Base-by-base conservation (phyloP, 352 stramenopile species). In the Bremia lactucae region DNA sequence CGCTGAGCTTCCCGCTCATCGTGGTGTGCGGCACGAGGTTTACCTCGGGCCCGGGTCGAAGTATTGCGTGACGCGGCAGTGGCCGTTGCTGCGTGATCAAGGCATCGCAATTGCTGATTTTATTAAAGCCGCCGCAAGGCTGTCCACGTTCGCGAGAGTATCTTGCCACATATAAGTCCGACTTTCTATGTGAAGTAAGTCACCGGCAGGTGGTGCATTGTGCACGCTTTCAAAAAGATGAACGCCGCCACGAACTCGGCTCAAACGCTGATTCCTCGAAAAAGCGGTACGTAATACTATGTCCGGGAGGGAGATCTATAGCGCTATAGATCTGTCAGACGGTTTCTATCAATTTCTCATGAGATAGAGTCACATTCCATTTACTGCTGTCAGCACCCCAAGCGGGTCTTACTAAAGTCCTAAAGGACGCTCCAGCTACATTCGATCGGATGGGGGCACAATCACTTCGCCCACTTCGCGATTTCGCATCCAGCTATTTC, bases 401-500 rank as follows among this genome's bases (percentile, higher is more conserved):
- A n/a, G n/a, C n/a, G n/a, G n/a, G n/a, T n/a, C 26, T 33, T 10
- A 33, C 26, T 3, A n/a, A 5, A 9, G 26, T 33, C 10, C 4
- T 9, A 4, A 33, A 35, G 7, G 18, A 35, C 19, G 10, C 34
- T 6, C 16, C 4, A 3, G 19, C 34, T 2, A 26, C 34, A 1
- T 40, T 40, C 34, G 26, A 40, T 7, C 2, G 34, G 9, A 26
- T 59, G 15, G 52, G 66, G 0, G 52, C 39, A 2, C 23, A 45
- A 14, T 10, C 55, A 8, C 25, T 39, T 7, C 37, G 38, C 0
- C 37, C 46, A 6, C 24, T 56, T 13, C 44, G 35, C 2, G 35
- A 41, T 13, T 41, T 41, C 7, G 35, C 53, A 2, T 48, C 42
- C 3, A 50, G 37, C 10, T 67, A 67, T 6, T 63, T 70, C 31